Conservation (phyloP, 371 early-diverging fungal genomes). For the Massospora cicadina region DNA sequence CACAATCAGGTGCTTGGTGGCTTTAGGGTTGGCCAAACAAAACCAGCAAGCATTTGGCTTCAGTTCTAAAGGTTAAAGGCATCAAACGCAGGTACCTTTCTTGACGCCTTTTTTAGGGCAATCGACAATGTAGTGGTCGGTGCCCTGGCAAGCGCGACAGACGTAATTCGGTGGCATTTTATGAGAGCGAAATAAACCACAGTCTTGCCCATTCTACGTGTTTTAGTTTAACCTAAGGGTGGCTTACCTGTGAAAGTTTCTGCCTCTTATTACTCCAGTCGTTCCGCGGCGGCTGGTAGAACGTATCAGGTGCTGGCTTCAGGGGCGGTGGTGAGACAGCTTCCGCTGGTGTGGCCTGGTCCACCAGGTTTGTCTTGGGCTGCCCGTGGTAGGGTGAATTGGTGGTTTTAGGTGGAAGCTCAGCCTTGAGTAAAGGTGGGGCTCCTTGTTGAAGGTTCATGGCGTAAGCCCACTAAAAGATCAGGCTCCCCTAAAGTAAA, state of each 20-base stretch:
- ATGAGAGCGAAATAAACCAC: no score
- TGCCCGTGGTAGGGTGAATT: conserved; percentile 2
- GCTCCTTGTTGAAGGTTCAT: conserved; percentile 36
- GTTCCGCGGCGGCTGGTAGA: not conserved
- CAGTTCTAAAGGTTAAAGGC: not conserved
- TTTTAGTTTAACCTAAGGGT: no score
- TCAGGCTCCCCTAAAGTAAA: not conserved
- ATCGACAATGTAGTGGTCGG: conserved; percentile 41
- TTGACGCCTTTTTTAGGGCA: conserved; percentile 26
- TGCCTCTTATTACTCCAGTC: no score
- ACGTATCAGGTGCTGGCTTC: conserved; percentile 13
- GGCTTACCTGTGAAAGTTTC: no score
- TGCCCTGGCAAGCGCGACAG: conserved; percentile 30
- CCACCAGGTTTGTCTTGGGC: conserved; percentile 17
- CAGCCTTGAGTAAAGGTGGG: not conserved
- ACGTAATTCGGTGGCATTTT: conserved; percentile 24
- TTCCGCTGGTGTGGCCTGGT: conserved; percentile 27
- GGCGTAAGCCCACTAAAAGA: conserved; percentile 78
- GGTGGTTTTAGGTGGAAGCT: conserved; percentile 22
- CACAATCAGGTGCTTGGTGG: conserved; percentile 61
- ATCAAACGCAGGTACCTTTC: not conserved
- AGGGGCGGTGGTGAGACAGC: conserved; percentile 28
- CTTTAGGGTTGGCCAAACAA: conserved; percentile 58
- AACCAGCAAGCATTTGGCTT: conserved; percentile 53
- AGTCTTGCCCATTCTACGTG: no score